These are phyloP conservation scores for Streptanthus diversifolius DNA, from an alignment of 345 rosid genomes.

Conservation along the genomic window DNA sequence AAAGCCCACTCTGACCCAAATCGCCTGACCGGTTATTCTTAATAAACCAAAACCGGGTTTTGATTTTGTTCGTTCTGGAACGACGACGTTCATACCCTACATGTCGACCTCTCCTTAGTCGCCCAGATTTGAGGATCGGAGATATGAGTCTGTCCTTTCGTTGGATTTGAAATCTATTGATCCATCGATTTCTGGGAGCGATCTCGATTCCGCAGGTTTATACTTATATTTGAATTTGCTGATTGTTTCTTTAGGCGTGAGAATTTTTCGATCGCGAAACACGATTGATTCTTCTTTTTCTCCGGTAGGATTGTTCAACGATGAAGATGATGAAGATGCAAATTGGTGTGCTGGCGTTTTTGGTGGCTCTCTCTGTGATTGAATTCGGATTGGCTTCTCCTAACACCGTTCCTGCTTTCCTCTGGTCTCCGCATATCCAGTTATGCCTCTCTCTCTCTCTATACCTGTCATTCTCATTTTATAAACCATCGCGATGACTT, in stretches of 20 bases:
- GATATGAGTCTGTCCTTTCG: constrained; percentile 24
- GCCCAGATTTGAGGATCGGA: constrained; percentile 33
- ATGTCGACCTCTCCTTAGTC: constrained; percentile 22
- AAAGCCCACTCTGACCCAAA: constrained; percentile 7
- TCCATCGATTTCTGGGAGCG: constrained; percentile 8
- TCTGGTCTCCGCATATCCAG: constrained; percentile 70
- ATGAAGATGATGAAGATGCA: constrained; percentile 36
- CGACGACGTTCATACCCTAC: constrained; percentile 20
- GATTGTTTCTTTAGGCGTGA: neutral
- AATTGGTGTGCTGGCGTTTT: constrained; percentile 20
- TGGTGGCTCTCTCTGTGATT: constrained; percentile 29
- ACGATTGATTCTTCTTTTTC: neutral
- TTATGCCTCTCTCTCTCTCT: constrained; percentile 20
- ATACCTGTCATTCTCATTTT: neutral
- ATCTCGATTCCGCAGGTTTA: constrained; percentile 19
- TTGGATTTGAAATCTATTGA: constrained; percentile 24
- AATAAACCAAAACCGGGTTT: neutral
- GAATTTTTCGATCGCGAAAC: constrained; percentile 1
- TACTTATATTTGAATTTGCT: neutral
- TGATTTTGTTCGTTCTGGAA: neutral
- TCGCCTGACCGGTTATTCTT: neutral
- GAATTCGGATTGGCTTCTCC: constrained; percentile 40
- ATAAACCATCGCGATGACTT: neutral
- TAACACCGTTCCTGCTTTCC: constrained; percentile 66
- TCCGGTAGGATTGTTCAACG: constrained; percentile 10